Evolutionary conservation across 441 rosid genomes (phyloP).

Genomic region (Bruguiera hainesii): DNA sequence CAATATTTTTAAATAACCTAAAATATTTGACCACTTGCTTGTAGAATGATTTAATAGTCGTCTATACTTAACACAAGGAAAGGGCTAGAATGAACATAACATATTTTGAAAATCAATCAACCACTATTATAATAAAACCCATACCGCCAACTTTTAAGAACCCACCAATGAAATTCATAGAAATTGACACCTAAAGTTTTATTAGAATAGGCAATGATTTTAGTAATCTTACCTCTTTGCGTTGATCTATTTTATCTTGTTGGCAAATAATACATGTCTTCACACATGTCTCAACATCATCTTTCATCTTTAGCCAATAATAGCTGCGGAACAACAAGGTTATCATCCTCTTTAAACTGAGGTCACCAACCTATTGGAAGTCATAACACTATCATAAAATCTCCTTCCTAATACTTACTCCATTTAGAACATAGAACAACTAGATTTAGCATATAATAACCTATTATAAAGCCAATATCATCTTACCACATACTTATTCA

Average conservation of each 20-base stretch:
- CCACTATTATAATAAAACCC: neutral
- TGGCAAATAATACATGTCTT: conserved; percentile 1
- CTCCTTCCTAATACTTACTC: neutral
- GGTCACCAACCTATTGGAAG: too few relatives aligned
- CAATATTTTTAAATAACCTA: too few relatives aligned
- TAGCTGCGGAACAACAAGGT: neutral
- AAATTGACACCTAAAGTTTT: neutral
- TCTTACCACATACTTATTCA: too few relatives aligned
- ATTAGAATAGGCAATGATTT: neutral
- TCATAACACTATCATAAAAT: too few relatives aligned
- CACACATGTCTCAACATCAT: neutral
- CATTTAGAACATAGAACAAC: neutral
- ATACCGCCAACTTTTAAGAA: neutral
- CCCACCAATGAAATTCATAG: conserved; percentile 1
- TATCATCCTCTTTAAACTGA: neutral
- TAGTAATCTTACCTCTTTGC: neutral
- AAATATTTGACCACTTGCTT: too few relatives aligned
- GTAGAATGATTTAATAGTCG: too few relatives aligned
- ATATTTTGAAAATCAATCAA: too few relatives aligned
- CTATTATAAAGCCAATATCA: too few relatives aligned
- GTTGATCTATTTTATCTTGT: neutral
- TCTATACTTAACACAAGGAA: too few relatives aligned
- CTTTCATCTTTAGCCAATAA: neutral
- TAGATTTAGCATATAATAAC: too few relatives aligned
- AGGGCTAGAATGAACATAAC: too few relatives aligned